Base-by-base conservation (phyloP, 352 stramenopile species). In the Phytophthora tubulina region DNA sequence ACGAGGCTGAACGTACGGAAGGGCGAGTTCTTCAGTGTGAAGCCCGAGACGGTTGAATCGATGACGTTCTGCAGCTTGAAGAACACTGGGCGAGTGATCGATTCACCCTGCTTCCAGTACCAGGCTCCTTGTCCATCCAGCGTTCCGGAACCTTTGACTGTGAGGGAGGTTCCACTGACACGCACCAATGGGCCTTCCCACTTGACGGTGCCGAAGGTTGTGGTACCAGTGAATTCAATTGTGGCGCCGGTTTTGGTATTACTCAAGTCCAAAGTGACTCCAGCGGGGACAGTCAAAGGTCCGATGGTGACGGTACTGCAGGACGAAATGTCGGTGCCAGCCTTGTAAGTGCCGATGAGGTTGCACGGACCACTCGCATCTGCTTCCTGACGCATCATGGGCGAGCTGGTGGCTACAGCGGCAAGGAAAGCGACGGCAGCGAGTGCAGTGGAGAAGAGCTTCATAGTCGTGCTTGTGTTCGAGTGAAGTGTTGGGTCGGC, bases 21-120 rank as follows among this genome's bases (percentile, higher is more conserved):
- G 2, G 68, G 68, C 6, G 57, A 70, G 54, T 85, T 80, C 61
- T 79, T 76, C 38, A 85, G 30, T 4, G 65, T 82, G 35, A 81
- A 82, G 6, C 69, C 75, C 45, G 71, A 76, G 0, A 85, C 42
- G 3, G 11, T 72, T 6, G 78, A 82, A 8, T 17, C 27, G 0
- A 71, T 45, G 15, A 78, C 73, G 17, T 57, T 62, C 17, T 63
- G 75, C 21, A 80, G 53, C 33, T 70, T 64, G 46, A 85, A 76
- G 55, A 85, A 78, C 27, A 80, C 67, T 0, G 74, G 78, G 4
- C 67, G 63, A 0, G 60, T 75, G 46, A 82, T 67, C 14, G 53
- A 73, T 42, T 51, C 15, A 4, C 67, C 72, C 31, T 85, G 64
- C 17, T 70, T 65, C 78, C 78, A 85, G 67, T 85, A 82, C 71